Base-by-base conservation (phyloP, 176 grass and related monocot genomes). In the Triticum monococcum region DNA sequence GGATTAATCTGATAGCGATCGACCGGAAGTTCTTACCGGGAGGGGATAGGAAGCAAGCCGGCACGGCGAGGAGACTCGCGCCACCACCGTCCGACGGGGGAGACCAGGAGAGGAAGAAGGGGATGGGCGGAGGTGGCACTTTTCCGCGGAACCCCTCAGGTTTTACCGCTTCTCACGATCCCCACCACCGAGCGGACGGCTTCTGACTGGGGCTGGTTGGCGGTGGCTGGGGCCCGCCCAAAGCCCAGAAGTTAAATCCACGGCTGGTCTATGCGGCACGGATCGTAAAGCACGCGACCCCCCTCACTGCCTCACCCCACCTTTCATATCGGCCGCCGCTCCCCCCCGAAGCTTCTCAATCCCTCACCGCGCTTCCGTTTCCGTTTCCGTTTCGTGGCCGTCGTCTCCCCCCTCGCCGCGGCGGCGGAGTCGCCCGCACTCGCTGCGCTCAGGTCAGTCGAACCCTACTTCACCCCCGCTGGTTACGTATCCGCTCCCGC, bases 321-420 rank as follows among this genome's bases (percentile, higher is more conserved):
- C 30, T 22, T 45, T 37, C 35, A 41, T 59, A 72, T 80, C 50
- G 4, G 50, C 50, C 66, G 46, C 76, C 79, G 62, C 88, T 31
- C 50, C 88, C 50, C 70, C 38, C 24, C 37, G 83, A 78, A 89
- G 75, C 75, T 79, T 78, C 83, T 77, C 26, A 83, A 81, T 40
- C 87, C 46, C 24, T 23, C 6, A 5, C 7, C 2, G 43, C 67
- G 31, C 43, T 20, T 52, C 48, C 48, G 48, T 52, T 56, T 57
- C 54, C 18, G 54, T 57, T 22, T 17, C 54, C 18, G 18, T 57
- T 17, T 7, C 16, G 17, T 57, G 6, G 43, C 22, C 72, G 23
- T 31, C 83, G 41, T 33, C 77, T 41, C n/a, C n/a, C 22, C 7
- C 62, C 31, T 56, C 70, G 73, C 62, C 48, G 63, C 83, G 50